These are phyloP conservation scores for Tulasnella sp. DNA, from an alignment of 768 basidiomycete species.

Conservation along the genomic window DNA sequence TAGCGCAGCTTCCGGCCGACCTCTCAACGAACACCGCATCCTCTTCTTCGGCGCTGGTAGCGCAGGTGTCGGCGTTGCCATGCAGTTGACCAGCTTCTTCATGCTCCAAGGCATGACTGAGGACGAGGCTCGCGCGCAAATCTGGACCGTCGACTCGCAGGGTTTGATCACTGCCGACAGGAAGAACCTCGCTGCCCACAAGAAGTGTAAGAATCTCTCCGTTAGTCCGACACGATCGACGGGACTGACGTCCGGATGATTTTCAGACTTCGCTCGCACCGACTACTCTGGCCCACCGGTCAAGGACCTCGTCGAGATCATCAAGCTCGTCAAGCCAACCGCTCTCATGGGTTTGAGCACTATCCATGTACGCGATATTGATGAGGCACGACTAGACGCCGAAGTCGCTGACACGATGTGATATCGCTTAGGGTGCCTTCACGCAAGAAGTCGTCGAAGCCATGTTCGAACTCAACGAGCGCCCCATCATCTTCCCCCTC, in stretches of 20 bases:
- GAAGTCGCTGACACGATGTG: not conserved
- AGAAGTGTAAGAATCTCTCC: conserved; percentile 50
- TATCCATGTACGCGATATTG: conserved; percentile 44
- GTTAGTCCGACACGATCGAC: no score
- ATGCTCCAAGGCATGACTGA: conserved; percentile 65
- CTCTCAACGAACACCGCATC: conserved; percentile 68
- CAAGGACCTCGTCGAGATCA: conserved; percentile 64
- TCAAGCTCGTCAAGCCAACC: conserved; percentile 77
- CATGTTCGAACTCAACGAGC: conserved; percentile 71
- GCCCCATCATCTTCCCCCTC: conserved; percentile 88
- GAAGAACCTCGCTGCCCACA: conserved; percentile 71
- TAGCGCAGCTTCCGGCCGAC: conserved; percentile 57
- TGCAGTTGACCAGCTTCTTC: conserved; percentile 85
- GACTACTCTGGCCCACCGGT: conserved; percentile 74
- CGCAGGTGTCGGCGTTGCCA: conserved; percentile 86
- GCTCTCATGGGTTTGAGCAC: conserved; percentile 88
- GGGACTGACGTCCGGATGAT: not conserved
- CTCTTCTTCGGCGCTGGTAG: conserved; percentile 91
- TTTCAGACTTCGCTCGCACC: conserved; percentile 66
- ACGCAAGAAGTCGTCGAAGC: conserved; percentile 56
- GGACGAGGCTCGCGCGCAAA: conserved; percentile 65
- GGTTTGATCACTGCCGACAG: conserved; percentile 74
- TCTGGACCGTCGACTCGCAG: conserved; percentile 82
- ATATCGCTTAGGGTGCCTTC: conserved; percentile 55
- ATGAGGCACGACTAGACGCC: no score